Base-by-base conservation (phyloP, 495 filamentous ascomycete species). In the Amniculicola lignicola region DNA sequence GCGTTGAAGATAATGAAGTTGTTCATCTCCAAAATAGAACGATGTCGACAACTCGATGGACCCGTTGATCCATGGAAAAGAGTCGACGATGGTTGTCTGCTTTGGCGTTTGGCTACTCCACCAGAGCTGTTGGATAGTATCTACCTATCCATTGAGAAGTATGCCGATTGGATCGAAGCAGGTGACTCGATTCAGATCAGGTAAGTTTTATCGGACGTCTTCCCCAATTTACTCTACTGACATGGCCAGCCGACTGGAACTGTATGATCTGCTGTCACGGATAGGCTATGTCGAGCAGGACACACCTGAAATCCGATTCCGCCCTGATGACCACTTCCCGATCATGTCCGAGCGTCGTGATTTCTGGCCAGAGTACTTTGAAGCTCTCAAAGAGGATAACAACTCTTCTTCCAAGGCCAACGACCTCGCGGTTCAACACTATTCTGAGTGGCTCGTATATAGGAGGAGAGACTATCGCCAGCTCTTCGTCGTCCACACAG, bases 1-100 rank as follows among this genome's bases (percentile, higher is more conserved):
- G 64, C 62, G 3, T 33, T 63, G 19, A 36, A 29, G n/a, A 49
- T 66, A 24, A 33, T 66, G 7, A 11, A 54, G 11, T 19, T 33
- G 2, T 59, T 66, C 40, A 23, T 54, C 25, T 33, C 9, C 9
- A 54, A 50, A 21, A 37, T 60, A 24, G 27, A 49, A 18, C 9
- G n/a, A 36, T 35, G 25, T 25, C 16, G 43, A 12, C 41, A 38
- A 19, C 29, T 46, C 4, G n/a, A 7, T 31, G 40, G 39, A n/a
- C 31, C 42, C 7, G n/a, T 33, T 12, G 54, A 57, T 37, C 22
- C 37, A 9, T 25, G 12, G 2, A 57, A 49, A 21, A 24, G 7
- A 7, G 44, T 49, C 3, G 38, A 57, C 15, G 54, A 57, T 38
- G 54, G 54, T 2, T 38, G 22, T 27, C 9, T 59, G 18, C 33